Percentiles rank a stretch among this genome's conserved stretches.
Conservation (phyloP, 495 filamentous ascomycete genomes). For the Talaromyces proteolyticus region DNA sequence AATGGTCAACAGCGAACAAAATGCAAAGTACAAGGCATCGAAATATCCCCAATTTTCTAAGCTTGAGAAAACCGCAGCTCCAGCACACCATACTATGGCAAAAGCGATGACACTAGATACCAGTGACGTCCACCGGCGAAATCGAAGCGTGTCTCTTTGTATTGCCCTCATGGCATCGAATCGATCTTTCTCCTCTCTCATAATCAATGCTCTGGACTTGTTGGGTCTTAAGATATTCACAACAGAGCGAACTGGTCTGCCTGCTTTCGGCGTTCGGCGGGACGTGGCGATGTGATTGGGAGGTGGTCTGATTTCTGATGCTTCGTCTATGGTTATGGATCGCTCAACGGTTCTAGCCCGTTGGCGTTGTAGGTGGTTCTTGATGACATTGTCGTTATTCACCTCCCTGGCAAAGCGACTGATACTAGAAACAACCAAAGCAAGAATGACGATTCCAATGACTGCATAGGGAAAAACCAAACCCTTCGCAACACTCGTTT, state of each 20-base stretch:
- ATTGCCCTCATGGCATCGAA: slow-evolving; percentile 82
- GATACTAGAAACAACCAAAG: slow-evolving; percentile 82
- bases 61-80: slow-evolving; percentile 68
- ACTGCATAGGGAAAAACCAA: slow-evolving; percentile 80
- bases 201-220: slow-evolving; percentile 17
- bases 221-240: slow-evolving; percentile 7
- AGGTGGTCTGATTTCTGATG: neutral
- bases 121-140: slow-evolving; percentile 67
- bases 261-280: neutral
- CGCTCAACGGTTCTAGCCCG: slow-evolving; percentile 51
- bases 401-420: slow-evolving; percentile 61
- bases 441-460: slow-evolving; percentile 78
- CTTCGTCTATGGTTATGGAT: slow-evolving; percentile 36
- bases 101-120: slow-evolving; percentile 60
- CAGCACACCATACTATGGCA: slow-evolving; percentile 68
- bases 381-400: slow-evolving; percentile 60
- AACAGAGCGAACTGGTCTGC: neutral
- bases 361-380: slow-evolving; percentile 52
- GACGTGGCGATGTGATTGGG: neutral
- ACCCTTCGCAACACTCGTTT: slow-evolving; percentile 46
- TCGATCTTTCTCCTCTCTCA: slow-evolving; percentile 55
- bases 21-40: slow-evolving; percentile 74
- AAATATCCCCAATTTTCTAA: slow-evolving; percentile 63
- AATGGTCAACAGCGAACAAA: slow-evolving; percentile 76
- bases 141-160: slow-evolving; percentile 54